Evolutionary conservation across 495 filamentous ascomycete genomes (phyloP).

Genomic region (Hypoxylon trugodes): DNA sequence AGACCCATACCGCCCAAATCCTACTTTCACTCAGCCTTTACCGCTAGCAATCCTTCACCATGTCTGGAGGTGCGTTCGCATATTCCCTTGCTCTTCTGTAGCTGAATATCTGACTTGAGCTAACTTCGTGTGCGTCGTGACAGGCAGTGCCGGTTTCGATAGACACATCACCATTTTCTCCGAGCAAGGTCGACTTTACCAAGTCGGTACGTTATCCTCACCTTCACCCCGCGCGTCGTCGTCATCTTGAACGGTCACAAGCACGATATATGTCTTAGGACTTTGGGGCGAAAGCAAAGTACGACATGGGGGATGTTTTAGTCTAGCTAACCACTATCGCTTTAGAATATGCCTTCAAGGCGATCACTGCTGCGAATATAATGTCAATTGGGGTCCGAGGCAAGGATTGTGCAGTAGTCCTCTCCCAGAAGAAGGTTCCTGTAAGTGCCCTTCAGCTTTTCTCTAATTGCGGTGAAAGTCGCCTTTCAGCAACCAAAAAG

Average conservation of each 20-base stretch:
- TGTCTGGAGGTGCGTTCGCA: slow-evolving; percentile 52
- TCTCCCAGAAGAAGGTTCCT: slow-evolving; percentile 99
- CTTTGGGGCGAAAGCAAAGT: slow-evolving; percentile 9
- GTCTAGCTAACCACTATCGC: slow-evolving; percentile 43
- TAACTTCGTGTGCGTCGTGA: slow-evolving; percentile 29
- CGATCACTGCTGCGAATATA: slow-evolving; percentile 98
- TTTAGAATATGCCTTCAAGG: slow-evolving; percentile 99
- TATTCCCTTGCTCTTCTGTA: slow-evolving; percentile 24
- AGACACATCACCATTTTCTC: slow-evolving; percentile 99
- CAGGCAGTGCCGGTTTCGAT: slow-evolving; percentile 96
- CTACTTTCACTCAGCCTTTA: slow-evolving; percentile 4
- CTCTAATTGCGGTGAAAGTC: slow-evolving; percentile 20
- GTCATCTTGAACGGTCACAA: slow-evolving; percentile 10
- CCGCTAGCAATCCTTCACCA: slow-evolving; percentile 45
- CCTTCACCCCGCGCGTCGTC: background rate
- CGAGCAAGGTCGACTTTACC: slow-evolving; percentile 95
- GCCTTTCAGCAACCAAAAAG: slow-evolving; percentile 43
- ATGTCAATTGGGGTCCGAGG: slow-evolving; percentile 95
- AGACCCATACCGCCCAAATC: slow-evolving; percentile 6
- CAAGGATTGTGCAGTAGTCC: slow-evolving; percentile 94
- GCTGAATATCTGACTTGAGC: slow-evolving; percentile 27
- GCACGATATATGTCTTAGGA: background rate
- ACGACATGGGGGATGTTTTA: slow-evolving; percentile 6
- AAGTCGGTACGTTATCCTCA: slow-evolving; percentile 84
- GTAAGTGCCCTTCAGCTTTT: slow-evolving; percentile 65